phyloP scores from a whole-genome alignment of 176 grass and related monocot genomes.

The Musa schizocarpa region DNA sequence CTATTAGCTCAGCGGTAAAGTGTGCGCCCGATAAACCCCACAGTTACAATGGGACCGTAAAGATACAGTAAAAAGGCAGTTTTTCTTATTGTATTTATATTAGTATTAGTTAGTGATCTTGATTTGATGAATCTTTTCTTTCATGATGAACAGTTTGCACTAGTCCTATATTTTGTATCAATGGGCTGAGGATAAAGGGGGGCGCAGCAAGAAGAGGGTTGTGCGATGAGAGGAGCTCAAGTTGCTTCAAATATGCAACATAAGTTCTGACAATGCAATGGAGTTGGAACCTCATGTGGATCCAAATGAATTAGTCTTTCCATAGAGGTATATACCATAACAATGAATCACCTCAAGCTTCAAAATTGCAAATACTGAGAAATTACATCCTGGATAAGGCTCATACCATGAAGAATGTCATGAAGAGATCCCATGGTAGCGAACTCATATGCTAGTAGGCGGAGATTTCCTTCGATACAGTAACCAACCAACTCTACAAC shows the following conservation, averaged over 20 bases:
- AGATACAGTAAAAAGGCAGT: background rate
- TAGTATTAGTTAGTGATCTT: background rate
- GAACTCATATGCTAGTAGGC: constrained; percentile 17
- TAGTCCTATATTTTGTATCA: background rate
- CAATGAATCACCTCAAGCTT: background rate
- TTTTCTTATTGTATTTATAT: background rate
- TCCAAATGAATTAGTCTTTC: background rate
- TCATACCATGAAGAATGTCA: constrained; percentile 22
- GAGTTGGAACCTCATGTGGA: background rate
- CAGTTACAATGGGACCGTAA: background rate
- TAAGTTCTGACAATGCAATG: too few relatives aligned
- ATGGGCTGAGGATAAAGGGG: background rate
- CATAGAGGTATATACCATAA: background rate
- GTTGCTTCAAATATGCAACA: too few relatives aligned
- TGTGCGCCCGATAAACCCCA: background rate
- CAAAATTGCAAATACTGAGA: background rate
- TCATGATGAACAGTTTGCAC: background rate
- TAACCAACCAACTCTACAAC: constrained; percentile 17
- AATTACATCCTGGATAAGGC: background rate
- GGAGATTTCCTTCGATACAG: constrained; percentile 12
- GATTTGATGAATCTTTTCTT: background rate
- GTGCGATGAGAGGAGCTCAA: background rate
- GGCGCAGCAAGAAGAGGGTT: background rate
- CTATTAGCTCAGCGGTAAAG: too few relatives aligned
- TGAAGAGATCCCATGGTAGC: constrained; percentile 15